Evolutionary conservation across 169 alveolate genomes (phyloP), one percentile per base, ranked within the genome.

Genomic region (Cryptosporidium ryanae): DNA sequence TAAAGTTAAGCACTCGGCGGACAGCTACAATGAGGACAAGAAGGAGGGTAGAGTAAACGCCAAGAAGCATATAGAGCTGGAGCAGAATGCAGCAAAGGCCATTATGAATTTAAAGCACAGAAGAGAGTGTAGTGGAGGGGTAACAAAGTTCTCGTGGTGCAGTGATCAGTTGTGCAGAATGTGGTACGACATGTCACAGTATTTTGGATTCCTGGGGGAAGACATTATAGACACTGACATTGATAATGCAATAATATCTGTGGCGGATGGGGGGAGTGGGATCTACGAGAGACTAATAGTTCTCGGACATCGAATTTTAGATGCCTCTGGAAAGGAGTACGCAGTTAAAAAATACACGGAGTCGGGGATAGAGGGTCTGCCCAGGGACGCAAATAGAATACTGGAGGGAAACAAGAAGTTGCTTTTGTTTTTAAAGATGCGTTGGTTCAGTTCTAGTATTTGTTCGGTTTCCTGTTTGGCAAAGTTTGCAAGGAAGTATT

Each of bases 261-360:
- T 76, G 23, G 87, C 87, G 38, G 87, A 76, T 76, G 87, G 87
- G 43, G 87, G 87, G 6, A 76, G 64, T 76, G 87, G 87, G 8
- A 76, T 76, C n/a, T 76, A 76, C 59, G 87, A 76, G 46, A 76
- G 87, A 25, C 25, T 76, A 32, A 55, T 76, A 18, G 87, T 76
- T 1, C 64, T 76, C 23, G 87, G 87, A 32, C 64, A 76, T 7
- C 29, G 87, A 18, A 76, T 76, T 32, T 34, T 76, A 12, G 87
- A 76, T 29, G 68, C 87, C 6, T 29, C 71, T 44, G 68, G 76
- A 17, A 76, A 76, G 64, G 87, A 76, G 50, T 76, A 76, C 44
- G 87, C 87, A 76, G 87, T 76, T 44, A 55, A 55, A 43, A 76
- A 76, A 34, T 76, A 76, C 18, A 76, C 38, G 59, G 63, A 29